Evolutionary conservation across 2,329 filamentous ascomycete species (phyloP).

Genomic region (Geosmithia morbida): DNA sequence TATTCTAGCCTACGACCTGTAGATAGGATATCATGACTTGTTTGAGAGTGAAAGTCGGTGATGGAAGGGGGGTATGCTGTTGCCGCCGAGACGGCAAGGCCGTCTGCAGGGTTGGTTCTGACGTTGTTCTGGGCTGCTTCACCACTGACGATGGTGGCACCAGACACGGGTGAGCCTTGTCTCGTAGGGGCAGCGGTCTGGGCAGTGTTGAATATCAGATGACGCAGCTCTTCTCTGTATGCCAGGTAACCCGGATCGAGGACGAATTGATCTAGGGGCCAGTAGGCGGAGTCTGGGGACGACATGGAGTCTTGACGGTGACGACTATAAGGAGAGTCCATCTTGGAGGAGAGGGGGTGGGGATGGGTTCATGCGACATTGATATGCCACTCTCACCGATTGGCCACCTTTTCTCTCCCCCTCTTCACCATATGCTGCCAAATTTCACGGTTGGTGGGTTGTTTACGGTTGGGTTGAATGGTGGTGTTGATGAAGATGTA

Average conservation of each 20-base stretch:
- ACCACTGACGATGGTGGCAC: background rate
- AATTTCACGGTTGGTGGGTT: too few relatives aligned
- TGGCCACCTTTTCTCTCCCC: too few relatives aligned
- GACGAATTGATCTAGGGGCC: slow-evolving; percentile 18
- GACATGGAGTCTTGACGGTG: slow-evolving; percentile 5
- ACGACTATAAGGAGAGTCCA: too few relatives aligned
- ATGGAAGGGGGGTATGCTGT: background rate
- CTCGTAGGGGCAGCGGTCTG: slow-evolving; percentile 26
- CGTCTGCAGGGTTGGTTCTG: background rate
- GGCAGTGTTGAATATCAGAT: slow-evolving; percentile 29
- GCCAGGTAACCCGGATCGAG: slow-evolving; percentile 26
- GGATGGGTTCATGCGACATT: too few relatives aligned
- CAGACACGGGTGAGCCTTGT: slow-evolving; percentile 16
- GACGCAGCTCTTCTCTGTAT: slow-evolving; percentile 29
- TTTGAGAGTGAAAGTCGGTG: slow-evolving; percentile 1
- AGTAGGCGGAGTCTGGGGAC: slow-evolving; percentile 10
- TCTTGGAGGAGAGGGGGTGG: too few relatives aligned
- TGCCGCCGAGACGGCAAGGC: background rate
- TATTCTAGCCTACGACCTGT: slow-evolving; percentile 20
- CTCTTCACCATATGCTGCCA: too few relatives aligned
- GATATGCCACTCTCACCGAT: too few relatives aligned
- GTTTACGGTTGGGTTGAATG: too few relatives aligned
- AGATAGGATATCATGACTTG: slow-evolving; percentile 12
- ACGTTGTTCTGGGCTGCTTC: too few relatives aligned
- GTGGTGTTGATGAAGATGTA: too few relatives aligned